These are phyloP conservation scores for Tylopilus rubrobrunneus DNA, from an alignment of 768 basidiomycete genomes.

Conservation along the genomic window DNA sequence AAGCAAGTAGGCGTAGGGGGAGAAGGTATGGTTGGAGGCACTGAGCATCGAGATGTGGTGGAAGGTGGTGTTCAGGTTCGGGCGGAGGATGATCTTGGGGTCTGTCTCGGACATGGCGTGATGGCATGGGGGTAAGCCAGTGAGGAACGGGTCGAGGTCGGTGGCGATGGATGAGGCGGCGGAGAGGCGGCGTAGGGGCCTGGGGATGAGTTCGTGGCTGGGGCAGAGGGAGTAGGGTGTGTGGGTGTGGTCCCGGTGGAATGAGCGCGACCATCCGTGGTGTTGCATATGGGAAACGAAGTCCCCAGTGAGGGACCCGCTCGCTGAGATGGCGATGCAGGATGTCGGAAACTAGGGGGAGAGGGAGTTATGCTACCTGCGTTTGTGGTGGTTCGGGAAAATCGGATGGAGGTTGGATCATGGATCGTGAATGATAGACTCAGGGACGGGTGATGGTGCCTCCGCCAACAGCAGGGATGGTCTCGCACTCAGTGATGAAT, in stretches of 20 bases:
- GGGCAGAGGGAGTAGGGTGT: slow-evolving; percentile 19
- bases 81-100: slow-evolving; percentile 61
- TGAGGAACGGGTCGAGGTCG: slow-evolving; percentile 32
- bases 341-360: neutral
- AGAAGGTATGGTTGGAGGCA: slow-evolving; percentile 89
- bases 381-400: slow-evolving; percentile 31
- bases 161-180: slow-evolving; percentile 26
- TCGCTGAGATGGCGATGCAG: slow-evolving; percentile 6
- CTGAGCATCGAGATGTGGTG: slow-evolving; percentile 85
- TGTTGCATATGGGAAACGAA: slow-evolving; percentile 5
- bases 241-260: slow-evolving; percentile 47
- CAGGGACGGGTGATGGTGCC: slow-evolving; percentile 83
- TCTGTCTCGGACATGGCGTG: slow-evolving; percentile 36
- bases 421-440: slow-evolving; percentile 80
- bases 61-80: slow-evolving; percentile 67
- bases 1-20: slow-evolving; percentile 86
- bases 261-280: slow-evolving; percentile 32
- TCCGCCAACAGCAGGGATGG: slow-evolving; percentile 88
- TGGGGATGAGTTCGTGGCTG: slow-evolving; percentile 16
- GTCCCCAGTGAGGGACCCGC: slow-evolving; percentile 30
- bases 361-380: slow-evolving; percentile 49
- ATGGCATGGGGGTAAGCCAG: slow-evolving; percentile 33
- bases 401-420: slow-evolving; percentile 47
- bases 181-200: slow-evolving; percentile 32
- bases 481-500: slow-evolving; percentile 68